phyloP scores from a whole-genome alignment of 768 basidiomycete species.

The Tricholoma flavovirens region DNA sequence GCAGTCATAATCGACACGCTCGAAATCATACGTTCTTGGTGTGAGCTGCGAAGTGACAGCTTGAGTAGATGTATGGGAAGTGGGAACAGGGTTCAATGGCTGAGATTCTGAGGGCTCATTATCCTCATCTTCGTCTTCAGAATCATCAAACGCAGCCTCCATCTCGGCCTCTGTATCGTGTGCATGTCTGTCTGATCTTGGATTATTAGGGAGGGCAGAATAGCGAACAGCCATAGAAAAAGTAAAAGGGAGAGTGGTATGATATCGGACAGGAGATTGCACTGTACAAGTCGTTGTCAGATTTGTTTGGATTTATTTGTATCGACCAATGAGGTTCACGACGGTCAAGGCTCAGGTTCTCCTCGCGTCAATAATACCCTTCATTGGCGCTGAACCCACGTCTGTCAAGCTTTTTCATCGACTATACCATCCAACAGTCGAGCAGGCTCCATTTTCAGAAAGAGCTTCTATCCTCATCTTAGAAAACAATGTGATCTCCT shows the following conservation, averaged over 20 bases:
- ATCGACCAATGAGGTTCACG: conserved; percentile 2
- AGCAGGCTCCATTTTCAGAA: conserved; percentile 32
- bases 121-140: conserved; percentile 64
- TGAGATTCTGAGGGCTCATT: conserved; percentile 43
- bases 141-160: conserved; percentile 83
- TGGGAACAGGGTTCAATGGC: conserved; percentile 42
- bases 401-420: conserved; percentile 42
- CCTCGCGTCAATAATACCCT: conserved; percentile 8
- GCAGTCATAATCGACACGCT: conserved; percentile 71
- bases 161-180: conserved; percentile 51
- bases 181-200: conserved; percentile 40
- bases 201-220: conserved; percentile 55
- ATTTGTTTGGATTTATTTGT: background rate
- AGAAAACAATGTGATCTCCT: conserved; percentile 26
- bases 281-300: too few relatives aligned
- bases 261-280: too few relatives aligned
- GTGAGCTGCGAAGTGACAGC: conserved; percentile 19
- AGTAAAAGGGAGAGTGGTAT: too few relatives aligned
- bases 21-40: conserved; percentile 67
- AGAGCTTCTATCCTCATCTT: conserved; percentile 38
- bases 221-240: conserved; percentile 58
- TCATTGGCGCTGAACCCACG: conserved; percentile 8
- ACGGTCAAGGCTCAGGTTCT: conserved; percentile 4
- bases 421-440: conserved; percentile 41
- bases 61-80: conserved; percentile 20